A percentile compares a stretch with the other conserved stretches of the same genome.
These are phyloP conservation scores for Aspergillus viridinutans DNA, from an alignment of 2,329 filamentous ascomycete species.

Conservation along the genomic window DNA sequence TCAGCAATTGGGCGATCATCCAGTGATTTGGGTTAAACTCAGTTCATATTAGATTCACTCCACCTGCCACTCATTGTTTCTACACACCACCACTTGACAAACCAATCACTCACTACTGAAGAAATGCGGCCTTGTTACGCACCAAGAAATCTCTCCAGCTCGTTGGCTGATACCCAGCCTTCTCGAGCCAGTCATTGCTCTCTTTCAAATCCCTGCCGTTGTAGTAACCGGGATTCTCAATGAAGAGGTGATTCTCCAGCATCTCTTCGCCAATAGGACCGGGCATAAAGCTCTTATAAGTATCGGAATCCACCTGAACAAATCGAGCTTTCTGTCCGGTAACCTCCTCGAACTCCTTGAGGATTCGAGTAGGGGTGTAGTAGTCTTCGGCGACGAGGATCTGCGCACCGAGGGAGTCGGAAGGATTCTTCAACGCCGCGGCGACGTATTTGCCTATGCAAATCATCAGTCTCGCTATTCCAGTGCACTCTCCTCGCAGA, in stretches of 20 bases:
- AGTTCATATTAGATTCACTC: too few relatives aligned
- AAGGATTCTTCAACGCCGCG: constrained; percentile 35
- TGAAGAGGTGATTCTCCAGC: constrained; percentile 51
- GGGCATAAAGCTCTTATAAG: constrained; percentile 23
- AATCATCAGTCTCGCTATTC: too few relatives aligned
- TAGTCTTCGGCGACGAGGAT: constrained; percentile 44
- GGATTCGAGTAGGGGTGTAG: constrained; percentile 39
- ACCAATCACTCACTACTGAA: too few relatives aligned
- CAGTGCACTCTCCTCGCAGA: too few relatives aligned
- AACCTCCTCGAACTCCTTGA: constrained; percentile 35
- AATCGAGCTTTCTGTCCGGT: constrained; percentile 36
- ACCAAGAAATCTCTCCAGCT: constrained; percentile 10
- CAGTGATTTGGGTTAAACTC: too few relatives aligned
- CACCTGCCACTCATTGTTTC: too few relatives aligned
- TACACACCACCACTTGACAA: too few relatives aligned
- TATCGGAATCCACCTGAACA: constrained; percentile 18
- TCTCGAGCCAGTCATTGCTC: background rate
- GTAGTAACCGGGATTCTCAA: constrained; percentile 52
- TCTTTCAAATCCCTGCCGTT: constrained; percentile 1
- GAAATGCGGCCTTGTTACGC: background rate
- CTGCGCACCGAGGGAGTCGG: constrained; percentile 41
- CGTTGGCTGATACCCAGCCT: constrained; percentile 2
- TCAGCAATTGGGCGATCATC: too few relatives aligned
- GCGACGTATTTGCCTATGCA: constrained; percentile 22
- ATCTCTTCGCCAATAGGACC: constrained; percentile 40